phyloP scores from a whole-genome alignment of 1,284 basidiomycete genomes.

The Tylopilus sp. region DNA sequence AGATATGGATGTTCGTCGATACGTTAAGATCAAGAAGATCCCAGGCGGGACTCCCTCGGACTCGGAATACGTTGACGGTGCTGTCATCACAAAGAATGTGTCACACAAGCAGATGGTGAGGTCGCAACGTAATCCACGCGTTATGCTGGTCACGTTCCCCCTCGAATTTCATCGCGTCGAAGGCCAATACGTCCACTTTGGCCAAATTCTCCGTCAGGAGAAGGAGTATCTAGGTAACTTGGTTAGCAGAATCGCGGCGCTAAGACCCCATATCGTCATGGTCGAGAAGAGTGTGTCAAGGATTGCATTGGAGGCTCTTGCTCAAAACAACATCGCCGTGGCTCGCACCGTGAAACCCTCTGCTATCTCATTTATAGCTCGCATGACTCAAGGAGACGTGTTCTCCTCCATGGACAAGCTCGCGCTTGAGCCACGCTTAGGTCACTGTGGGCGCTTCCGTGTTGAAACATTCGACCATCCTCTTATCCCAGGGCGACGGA shows the following conservation, averaged over 20 bases:
- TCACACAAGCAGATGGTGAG: constrained; percentile 89
- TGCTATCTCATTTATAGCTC: constrained; percentile 82
- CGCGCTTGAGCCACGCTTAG: constrained; percentile 85
- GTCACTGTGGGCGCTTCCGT: constrained; percentile 84
- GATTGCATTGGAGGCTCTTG: constrained; percentile 87
- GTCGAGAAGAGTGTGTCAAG: constrained; percentile 92
- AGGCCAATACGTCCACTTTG: constrained; percentile 92
- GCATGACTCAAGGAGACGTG: constrained; percentile 94
- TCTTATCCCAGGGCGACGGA: constrained; percentile 85
- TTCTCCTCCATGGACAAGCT: constrained; percentile 95
- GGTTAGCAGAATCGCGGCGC: constrained; percentile 83
- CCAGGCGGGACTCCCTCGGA: constrained; percentile 90
- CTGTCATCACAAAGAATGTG: constrained; percentile 97
- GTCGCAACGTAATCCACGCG: constrained; percentile 72
- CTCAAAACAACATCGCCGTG: constrained; percentile 85
- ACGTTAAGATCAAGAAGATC: constrained; percentile 98
- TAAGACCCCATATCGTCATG: constrained; percentile 90
- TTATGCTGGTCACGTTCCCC: constrained; percentile 96
- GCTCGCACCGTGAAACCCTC: constrained; percentile 87
- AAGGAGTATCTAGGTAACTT: constrained; percentile 91
- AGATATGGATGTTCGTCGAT: constrained; percentile 92
- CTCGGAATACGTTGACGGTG: constrained; percentile 96
- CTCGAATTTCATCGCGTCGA: constrained; percentile 94
- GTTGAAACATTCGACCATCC: constrained; percentile 95
- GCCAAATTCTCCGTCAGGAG: constrained; percentile 91